Evolutionary conservation across 202 grass and related monocot genomes (phyloP).

Genomic region (Tripidium arundinaceum): DNA sequence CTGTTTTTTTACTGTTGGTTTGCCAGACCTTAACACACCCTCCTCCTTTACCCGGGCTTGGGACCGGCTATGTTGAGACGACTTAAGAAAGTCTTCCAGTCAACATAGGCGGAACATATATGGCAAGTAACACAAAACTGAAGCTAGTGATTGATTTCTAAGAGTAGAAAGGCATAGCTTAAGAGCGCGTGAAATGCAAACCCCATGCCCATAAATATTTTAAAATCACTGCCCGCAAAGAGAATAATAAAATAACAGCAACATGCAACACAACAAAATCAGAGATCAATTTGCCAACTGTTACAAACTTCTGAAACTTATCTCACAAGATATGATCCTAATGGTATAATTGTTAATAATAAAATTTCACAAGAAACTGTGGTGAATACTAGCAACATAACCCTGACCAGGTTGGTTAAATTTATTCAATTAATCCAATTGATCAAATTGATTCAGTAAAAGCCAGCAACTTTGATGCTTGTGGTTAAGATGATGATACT

Average conservation of each 20-base stretch:
- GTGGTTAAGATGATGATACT: conserved; percentile 29
- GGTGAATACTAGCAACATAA: conserved; percentile 10
- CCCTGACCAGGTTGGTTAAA: background rate
- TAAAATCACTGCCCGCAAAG: background rate
- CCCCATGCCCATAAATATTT: background rate
- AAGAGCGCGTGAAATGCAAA: background rate
- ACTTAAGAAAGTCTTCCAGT: no score
- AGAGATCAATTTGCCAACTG: background rate
- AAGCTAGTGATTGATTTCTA: conserved; percentile 1
- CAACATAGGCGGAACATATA: background rate
- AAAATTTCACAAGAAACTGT: background rate
- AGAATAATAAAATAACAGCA: background rate
- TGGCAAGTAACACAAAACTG: background rate
- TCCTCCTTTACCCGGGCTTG: no score
- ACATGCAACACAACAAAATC: background rate
- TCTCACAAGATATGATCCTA: conserved; percentile 7
- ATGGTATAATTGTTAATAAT: background rate
- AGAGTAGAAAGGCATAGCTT: background rate
- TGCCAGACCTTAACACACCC: no score
- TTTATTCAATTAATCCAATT: background rate
- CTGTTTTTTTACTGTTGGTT: no score
- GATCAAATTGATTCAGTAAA: background rate
- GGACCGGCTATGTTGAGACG: no score
- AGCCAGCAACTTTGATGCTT: conserved; percentile 5
- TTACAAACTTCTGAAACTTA: conserved; percentile 6